A percentile compares a stretch with the other conserved stretches of the same genome.
phyloP scores from a whole-genome alignment of 2,329 filamentous ascomycete genomes.

The Dactylellina sp. region DNA sequence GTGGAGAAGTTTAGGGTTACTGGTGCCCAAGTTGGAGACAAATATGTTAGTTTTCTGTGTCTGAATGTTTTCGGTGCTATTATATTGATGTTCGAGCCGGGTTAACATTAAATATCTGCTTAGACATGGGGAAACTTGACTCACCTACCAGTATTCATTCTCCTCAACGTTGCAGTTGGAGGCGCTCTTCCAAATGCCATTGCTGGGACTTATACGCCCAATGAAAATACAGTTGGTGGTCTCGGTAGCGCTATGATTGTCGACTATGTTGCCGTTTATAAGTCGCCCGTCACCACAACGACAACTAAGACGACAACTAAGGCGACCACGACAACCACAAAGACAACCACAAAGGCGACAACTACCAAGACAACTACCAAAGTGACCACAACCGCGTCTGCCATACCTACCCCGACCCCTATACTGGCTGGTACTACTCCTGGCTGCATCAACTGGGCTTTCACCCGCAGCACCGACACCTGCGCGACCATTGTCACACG shows the following conservation, averaged over 20 bases:
- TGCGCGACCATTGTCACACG: slow-evolving; percentile 21
- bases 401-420: slow-evolving; percentile 7
- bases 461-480: slow-evolving; percentile 1
- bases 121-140: slow-evolving; percentile 62
- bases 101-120: slow-evolving; percentile 29
- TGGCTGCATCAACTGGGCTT: slow-evolving; percentile 10
- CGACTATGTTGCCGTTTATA: slow-evolving; percentile 64
- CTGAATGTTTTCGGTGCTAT: background rate
- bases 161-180: slow-evolving; percentile 65
- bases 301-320: slow-evolving; percentile 9
- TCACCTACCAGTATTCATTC: slow-evolving; percentile 62
- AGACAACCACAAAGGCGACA: slow-evolving; percentile 1
- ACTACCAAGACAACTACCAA: slow-evolving; percentile 14
- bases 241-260: slow-evolving; percentile 63
- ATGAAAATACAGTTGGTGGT: slow-evolving; percentile 62
- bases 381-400: background rate
- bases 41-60: slow-evolving; percentile 27
- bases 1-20: slow-evolving; percentile 60
- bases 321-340: slow-evolving; percentile 12
- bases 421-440: slow-evolving; percentile 2
- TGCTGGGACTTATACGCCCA: slow-evolving; percentile 62
- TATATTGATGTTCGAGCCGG: too few species aligned
- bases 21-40: slow-evolving; percentile 60
- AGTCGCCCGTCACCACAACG: slow-evolving; percentile 27
- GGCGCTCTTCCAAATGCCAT: slow-evolving; percentile 64